Conservation (phyloP, 2,329 filamentous ascomycete genomes). For the Aspergillus unguis region DNA sequence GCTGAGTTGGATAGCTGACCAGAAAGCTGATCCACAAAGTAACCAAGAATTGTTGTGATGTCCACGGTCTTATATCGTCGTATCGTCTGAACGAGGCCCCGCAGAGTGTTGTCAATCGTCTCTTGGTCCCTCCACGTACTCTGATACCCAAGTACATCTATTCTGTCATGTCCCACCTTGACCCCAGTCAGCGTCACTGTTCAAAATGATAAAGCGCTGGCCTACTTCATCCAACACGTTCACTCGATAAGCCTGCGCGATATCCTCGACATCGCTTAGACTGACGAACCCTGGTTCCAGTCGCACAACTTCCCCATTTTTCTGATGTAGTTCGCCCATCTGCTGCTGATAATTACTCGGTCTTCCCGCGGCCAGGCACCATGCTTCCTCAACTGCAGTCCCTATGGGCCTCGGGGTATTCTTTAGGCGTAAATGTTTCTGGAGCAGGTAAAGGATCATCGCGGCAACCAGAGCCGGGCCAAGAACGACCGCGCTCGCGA, state of each 20-base stretch:
- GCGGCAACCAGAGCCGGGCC: constrained; percentile 5
- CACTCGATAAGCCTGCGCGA: constrained; percentile 1
- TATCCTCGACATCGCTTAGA: constrained; percentile 11
- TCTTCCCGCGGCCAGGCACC: constrained; percentile 8
- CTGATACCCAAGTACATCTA: too few relatives aligned
- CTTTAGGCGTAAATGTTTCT: constrained; percentile 16
- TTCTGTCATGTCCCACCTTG: too few relatives aligned
- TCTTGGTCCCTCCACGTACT: constrained; percentile 9
- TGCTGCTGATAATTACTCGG: neutral
- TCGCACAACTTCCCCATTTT: constrained; percentile 18
- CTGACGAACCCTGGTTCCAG: constrained; percentile 17
- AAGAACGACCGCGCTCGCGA: constrained; percentile 9
- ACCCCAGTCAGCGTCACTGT: too few relatives aligned
- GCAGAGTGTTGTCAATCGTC: constrained; percentile 5
- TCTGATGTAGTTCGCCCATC: constrained; percentile 13
- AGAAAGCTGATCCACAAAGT: constrained; percentile 1
- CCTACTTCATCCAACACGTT: constrained; percentile 1
- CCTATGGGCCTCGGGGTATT: constrained; percentile 16
- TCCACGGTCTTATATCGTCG: constrained; percentile 6
- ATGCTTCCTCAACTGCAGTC: constrained; percentile 12
- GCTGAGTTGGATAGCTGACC: neutral
- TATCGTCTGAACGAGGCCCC: constrained; percentile 11
- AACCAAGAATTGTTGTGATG: constrained; percentile 3
- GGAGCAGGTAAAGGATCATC: constrained; percentile 4
- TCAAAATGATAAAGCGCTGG: neutral